Evolutionary conservation across 306 rosid genomes (phyloP), one percentile per base, ranked within the genome.

Genomic region (Casuarina cunninghamiana): DNA sequence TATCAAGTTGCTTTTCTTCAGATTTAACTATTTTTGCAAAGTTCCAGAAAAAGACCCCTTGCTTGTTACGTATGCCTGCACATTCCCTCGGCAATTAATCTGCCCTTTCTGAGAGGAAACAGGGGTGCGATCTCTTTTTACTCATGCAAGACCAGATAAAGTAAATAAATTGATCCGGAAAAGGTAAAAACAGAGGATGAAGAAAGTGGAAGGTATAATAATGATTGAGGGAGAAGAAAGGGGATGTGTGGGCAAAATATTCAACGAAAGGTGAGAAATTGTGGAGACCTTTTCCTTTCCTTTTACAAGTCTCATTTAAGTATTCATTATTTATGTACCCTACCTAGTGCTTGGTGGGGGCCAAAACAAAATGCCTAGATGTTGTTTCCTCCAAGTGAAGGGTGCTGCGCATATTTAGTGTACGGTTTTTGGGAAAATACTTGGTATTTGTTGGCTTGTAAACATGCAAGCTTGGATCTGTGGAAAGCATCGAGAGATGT

Each of bases 241-340:
- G 26, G 26, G 26, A 21, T 21, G 26, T 21, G 26, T 21, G 26
- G 26, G 26, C 26, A 21, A 21, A 21, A 21, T 21, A 21, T 21
- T 21, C 26, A 21, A 65, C 72, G 69, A 85, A 88, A 81, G 86
- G 83, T 61, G 76, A 79, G 89, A 85, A 85, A 88, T 83, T 86
- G 86, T 85, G 86, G 83, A 79, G 84, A 83, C 86, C 78, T 71
- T 71, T 71, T 73, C 72, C 85, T 81, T 58, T 44, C 81, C 58
- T 79, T 82, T 71, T 79, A 78, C 79, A 35, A 63, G 83, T 85
- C 79, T 80, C 67, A 80, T 77, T 80, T 83, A 57, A 57, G 19
- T 57, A 7, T 81, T 88, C 91, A 51, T 78, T 80, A n/a, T 26
- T 41, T 10, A 37, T 76, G 57, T 81, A 80, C 77, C 78, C 87